A percentile compares a stretch with the other conserved stretches of the same genome.
Conservation (phyloP, 352 stramenopile species). For the Phytophthora foliorum region DNA sequence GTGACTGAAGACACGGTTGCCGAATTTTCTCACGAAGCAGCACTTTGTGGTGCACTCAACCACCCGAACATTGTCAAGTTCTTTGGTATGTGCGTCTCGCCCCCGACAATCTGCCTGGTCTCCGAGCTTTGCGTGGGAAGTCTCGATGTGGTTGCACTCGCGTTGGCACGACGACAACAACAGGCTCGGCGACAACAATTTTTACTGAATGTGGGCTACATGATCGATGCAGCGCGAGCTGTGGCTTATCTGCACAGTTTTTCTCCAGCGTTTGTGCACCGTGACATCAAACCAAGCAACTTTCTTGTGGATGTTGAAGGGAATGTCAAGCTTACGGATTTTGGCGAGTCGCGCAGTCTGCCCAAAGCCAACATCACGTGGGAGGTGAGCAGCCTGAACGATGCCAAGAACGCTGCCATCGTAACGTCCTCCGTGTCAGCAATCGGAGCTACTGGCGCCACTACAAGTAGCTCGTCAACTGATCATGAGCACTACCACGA, state of each 20-base stretch:
- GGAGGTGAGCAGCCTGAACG: constrained; percentile 44
- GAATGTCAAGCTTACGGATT: constrained; percentile 63
- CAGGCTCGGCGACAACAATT: constrained; percentile 53
- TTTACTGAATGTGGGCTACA: constrained; percentile 63
- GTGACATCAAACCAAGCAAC: constrained; percentile 69
- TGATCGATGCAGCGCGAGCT: constrained; percentile 68
- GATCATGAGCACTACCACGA: constrained; percentile 46
- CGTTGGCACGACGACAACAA: constrained; percentile 27
- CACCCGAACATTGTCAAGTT: constrained; percentile 74
- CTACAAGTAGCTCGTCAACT: constrained; percentile 32
- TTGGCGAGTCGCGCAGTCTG: constrained; percentile 59
- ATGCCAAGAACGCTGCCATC: constrained; percentile 22
- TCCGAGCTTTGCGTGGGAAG: constrained; percentile 64
- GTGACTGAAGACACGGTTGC: constrained; percentile 64
- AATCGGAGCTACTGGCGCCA: constrained; percentile 10
- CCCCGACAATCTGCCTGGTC: constrained; percentile 68
- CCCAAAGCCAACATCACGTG: constrained; percentile 49
- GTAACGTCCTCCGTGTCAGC: constrained; percentile 19
- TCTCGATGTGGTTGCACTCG: constrained; percentile 53
- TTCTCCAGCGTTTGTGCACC: constrained; percentile 62
- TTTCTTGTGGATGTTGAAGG: constrained; percentile 56
- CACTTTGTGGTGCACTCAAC: constrained; percentile 54
- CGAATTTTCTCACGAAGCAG: constrained; percentile 64
- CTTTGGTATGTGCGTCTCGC: constrained; percentile 66
- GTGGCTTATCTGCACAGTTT: constrained; percentile 71